Evolutionary conservation across 2,329 filamentous ascomycete genomes (phyloP).

Genomic region (Ophiostoma sp.): DNA sequence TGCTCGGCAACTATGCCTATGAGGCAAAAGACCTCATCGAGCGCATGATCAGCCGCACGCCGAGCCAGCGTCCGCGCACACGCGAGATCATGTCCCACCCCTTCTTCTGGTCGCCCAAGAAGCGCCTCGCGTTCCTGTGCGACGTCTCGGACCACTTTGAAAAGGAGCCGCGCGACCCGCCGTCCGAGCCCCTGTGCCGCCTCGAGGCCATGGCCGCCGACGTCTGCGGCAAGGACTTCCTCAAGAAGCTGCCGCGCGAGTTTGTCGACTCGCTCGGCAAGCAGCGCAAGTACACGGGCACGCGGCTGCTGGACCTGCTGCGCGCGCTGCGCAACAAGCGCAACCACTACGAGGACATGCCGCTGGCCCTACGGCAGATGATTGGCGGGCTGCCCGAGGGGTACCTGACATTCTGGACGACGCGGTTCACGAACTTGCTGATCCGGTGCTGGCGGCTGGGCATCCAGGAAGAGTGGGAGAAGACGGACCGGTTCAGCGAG

Average conservation of each 20-base stretch:
- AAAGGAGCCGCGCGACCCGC: slow-evolving; percentile 79
- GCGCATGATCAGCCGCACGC: slow-evolving; percentile 62
- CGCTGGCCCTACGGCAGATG: slow-evolving; percentile 61
- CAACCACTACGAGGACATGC: slow-evolving; percentile 97
- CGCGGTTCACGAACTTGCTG: slow-evolving; percentile 70
- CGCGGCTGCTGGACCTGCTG: slow-evolving; percentile 75
- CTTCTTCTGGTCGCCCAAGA: slow-evolving; percentile 92
- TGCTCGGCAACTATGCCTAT: slow-evolving; percentile 73
- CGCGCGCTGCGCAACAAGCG: slow-evolving; percentile 91
- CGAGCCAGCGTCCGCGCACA: slow-evolving; percentile 61
- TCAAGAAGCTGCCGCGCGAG: slow-evolving; percentile 65
- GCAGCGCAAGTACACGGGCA: slow-evolving; percentile 89
- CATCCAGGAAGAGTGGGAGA: slow-evolving; percentile 58
- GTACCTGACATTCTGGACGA: slow-evolving; percentile 79
- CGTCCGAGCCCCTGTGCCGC: slow-evolving; percentile 59
- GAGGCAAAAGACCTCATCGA: slow-evolving; percentile 84
- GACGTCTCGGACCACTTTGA: slow-evolving; percentile 97
- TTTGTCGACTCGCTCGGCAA: slow-evolving; percentile 89
- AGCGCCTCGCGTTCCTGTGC: slow-evolving; percentile 86
- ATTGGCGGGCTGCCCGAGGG: slow-evolving; percentile 73
- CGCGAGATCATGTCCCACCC: slow-evolving; percentile 82
- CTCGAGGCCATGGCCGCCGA: slow-evolving; percentile 50
- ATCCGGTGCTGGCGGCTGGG: slow-evolving; percentile 75
- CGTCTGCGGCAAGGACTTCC: slow-evolving; percentile 64
- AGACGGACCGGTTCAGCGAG: slow-evolving; percentile 61